phyloP scores from a whole-genome alignment of 2,329 filamentous ascomycete species.

The Trichophyton verrucosum region DNA sequence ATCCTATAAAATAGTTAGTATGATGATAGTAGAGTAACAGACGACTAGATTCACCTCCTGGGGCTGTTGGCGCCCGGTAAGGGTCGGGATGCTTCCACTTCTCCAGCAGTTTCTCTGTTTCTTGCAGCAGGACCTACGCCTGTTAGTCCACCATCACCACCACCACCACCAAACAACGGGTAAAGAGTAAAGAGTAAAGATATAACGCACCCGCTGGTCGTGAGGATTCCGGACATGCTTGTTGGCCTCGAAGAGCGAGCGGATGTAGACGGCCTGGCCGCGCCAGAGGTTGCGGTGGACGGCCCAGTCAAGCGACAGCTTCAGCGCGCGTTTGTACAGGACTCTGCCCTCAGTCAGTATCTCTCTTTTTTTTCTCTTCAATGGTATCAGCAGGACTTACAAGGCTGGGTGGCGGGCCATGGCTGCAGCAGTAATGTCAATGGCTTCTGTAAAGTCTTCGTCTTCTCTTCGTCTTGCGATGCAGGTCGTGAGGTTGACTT shows the following conservation, averaged over 20 bases:
- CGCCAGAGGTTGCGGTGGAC: constrained; percentile 89
- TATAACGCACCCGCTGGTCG: constrained; percentile 60
- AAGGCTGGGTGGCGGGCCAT: constrained; percentile 22
- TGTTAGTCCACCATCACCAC: constrained; percentile 1
- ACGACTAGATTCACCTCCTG: constrained; percentile 57
- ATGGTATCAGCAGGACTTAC: constrained; percentile 22
- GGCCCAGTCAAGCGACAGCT: constrained; percentile 89
- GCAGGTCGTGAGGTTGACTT: neutral
- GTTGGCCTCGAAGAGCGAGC: constrained; percentile 90
- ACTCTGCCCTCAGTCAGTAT: constrained; percentile 32
- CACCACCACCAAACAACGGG: neutral
- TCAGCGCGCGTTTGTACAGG: constrained; percentile 84
- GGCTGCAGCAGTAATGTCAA: neutral
- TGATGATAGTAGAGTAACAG: neutral
- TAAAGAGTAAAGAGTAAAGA: neutral
- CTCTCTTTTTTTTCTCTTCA: neutral
- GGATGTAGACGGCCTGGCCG: constrained; percentile 90
- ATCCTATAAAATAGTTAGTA: constrained; percentile 45
- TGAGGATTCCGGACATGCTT: constrained; percentile 69
- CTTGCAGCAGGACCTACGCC: constrained; percentile 61
- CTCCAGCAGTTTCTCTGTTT: constrained; percentile 77
- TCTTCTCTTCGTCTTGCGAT: neutral
- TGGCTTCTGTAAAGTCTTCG: neutral
- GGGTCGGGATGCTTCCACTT: constrained; percentile 98
- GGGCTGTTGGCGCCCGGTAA: constrained; percentile 76